phyloP scores from a whole-genome alignment of 2,329 filamentous ascomycete species.

The Fusarium annulatum region DNA sequence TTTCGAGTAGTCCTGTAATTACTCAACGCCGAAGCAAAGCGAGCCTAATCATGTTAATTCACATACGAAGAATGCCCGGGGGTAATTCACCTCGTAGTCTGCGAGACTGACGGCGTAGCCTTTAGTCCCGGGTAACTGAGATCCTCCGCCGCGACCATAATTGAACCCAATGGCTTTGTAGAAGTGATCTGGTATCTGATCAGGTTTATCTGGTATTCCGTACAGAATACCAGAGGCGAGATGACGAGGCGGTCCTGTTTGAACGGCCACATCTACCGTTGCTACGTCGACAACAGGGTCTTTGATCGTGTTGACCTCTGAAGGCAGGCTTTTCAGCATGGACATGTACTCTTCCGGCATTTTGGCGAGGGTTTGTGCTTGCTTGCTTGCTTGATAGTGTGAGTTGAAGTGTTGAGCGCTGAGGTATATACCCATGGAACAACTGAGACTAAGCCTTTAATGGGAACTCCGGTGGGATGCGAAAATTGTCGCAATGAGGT shows the following conservation, averaged over 20 bases:
- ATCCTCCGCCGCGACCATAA: constrained; percentile 22
- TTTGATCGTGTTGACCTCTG: not conserved
- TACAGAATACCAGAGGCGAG: constrained; percentile 32
- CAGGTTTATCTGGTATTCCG: constrained; percentile 20
- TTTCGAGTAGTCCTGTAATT: constrained; percentile 38
- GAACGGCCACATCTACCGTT: not conserved
- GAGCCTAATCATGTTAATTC: not conserved
- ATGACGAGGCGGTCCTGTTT: constrained; percentile 9
- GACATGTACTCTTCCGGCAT: constrained; percentile 24
- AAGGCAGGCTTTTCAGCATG: not conserved
- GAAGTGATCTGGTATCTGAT: constrained; percentile 20
- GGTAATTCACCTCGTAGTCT: constrained; percentile 1
- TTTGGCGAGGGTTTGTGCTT: not conserved
- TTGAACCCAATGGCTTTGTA: constrained; percentile 27
- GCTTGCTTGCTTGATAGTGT: not conserved
- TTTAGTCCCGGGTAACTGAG: constrained; percentile 11
- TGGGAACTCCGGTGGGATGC: not conserved
- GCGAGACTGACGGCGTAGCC: constrained; percentile 1
- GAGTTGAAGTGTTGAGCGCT: not conserved
- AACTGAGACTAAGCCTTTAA: too few relatives aligned
- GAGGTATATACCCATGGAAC: not conserved
- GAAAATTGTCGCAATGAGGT: not conserved
- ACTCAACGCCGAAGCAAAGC: constrained; percentile 15
- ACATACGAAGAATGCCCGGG: fast-evolving
- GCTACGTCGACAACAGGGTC: constrained; percentile 1